Evolutionary conservation across 306 rosid genomes (phyloP).

Genomic region (Cucumis hystrix): DNA sequence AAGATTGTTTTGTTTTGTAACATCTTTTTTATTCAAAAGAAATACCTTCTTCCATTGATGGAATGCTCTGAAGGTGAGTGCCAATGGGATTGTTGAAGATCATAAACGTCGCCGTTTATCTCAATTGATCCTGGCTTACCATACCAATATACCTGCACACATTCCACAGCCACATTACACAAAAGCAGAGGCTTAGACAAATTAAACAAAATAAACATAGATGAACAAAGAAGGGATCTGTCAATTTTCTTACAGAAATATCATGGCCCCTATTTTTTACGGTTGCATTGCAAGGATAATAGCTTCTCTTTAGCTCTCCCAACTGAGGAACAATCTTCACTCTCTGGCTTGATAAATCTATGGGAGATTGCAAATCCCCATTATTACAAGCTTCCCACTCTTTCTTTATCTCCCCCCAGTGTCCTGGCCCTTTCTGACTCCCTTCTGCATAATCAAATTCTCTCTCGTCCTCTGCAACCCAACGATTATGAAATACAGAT

Average conservation of each 20-base stretch:
- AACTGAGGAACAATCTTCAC: constrained; percentile 24
- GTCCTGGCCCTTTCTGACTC: constrained; percentile 36
- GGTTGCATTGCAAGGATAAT: constrained; percentile 34
- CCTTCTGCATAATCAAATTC: constrained; percentile 39
- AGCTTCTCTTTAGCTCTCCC: constrained; percentile 18
- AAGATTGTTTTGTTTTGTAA: background rate
- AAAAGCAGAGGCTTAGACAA: background rate
- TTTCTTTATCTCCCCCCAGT: constrained; percentile 43
- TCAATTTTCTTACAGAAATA: constrained; percentile 29
- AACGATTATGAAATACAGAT: background rate
- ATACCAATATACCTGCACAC: constrained; percentile 35
- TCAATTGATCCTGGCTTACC: constrained; percentile 40
- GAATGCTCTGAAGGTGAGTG: constrained; percentile 77
- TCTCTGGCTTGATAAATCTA: constrained; percentile 34
- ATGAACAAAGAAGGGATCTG: background rate
- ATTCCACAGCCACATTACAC: background rate
- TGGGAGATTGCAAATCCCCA: constrained; percentile 59
- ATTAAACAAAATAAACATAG: background rate
- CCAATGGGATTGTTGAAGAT: constrained; percentile 58
- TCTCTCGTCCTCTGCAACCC: constrained; percentile 40
- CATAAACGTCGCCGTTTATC: constrained; percentile 41
- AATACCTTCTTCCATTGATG: constrained; percentile 43
- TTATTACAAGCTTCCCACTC: constrained; percentile 46
- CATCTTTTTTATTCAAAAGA: background rate
- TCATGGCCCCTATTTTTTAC: constrained; percentile 60